Conservation (phyloP, 2,329 filamentous ascomycete species). For the Diaporthe caulivora region DNA sequence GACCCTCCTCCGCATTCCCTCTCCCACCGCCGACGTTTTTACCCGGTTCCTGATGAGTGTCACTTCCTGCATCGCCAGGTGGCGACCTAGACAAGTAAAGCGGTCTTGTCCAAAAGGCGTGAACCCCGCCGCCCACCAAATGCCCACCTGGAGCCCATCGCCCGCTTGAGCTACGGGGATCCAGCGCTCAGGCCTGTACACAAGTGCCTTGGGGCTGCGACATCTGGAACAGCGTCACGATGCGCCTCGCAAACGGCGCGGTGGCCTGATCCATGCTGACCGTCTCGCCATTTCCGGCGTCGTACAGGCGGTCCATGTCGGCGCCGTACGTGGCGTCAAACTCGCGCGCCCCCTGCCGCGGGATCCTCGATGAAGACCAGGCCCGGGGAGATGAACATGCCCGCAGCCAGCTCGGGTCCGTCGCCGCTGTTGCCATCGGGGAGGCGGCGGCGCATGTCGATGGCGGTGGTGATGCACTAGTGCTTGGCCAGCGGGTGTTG, state of each 20-base stretch:
- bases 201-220: neutral
- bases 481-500: slow-evolving; percentile 25
- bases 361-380: slow-evolving; percentile 17
- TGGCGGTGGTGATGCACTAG: slow-evolving; percentile 11
- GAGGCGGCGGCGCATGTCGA: slow-evolving; percentile 8
- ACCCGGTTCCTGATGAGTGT: too few species aligned
- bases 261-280: neutral
- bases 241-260: slow-evolving; percentile 9
- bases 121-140: too few species aligned
- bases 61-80: too few species aligned
- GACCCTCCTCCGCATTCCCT: too few species aligned
- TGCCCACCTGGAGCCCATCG: too few species aligned
- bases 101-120: too few species aligned
- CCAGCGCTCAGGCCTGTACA: too few species aligned
- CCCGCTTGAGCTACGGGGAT: too few species aligned
- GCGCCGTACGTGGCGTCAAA: slow-evolving; percentile 6
- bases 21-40: too few species aligned
- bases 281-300: neutral
- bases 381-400: slow-evolving; percentile 16
- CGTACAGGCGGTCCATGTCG: slow-evolving; percentile 20
- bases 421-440: neutral
- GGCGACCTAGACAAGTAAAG: too few species aligned
- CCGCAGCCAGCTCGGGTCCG: slow-evolving; percentile 18
- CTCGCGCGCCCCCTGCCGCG: neutral
- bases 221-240: slow-evolving; percentile 14